phyloP scores from a whole-genome alignment of 2,329 filamentous ascomycete species.

The Bipolaris cookei region DNA sequence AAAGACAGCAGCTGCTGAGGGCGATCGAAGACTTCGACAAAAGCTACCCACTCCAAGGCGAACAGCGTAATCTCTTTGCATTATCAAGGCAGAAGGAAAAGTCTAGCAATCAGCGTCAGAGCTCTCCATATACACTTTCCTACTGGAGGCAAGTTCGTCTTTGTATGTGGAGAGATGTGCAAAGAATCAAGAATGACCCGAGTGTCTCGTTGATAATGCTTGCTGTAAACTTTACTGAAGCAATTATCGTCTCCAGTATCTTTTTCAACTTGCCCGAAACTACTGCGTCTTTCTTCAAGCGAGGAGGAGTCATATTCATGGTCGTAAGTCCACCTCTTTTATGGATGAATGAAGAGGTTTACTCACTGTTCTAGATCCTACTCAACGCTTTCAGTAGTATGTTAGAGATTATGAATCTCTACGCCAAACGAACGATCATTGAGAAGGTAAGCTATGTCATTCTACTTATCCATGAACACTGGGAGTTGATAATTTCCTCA shows the following conservation, averaged over 20 bases:
- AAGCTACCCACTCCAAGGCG: slow-evolving; percentile 51
- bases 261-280: slow-evolving; percentile 70
- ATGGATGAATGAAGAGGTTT: neutral
- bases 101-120: slow-evolving; percentile 56
- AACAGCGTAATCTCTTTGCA: slow-evolving; percentile 43
- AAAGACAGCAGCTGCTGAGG: slow-evolving; percentile 46
- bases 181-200: slow-evolving; percentile 28
- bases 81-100: slow-evolving; percentile 54
- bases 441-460: slow-evolving; percentile 58
- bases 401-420: slow-evolving; percentile 68
- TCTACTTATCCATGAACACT: neutral
- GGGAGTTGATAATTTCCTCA: slow-evolving; percentile 44
- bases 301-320: slow-evolving; percentile 75
- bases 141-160: slow-evolving; percentile 27
- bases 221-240: slow-evolving; percentile 73
- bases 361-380: slow-evolving; percentile 49
- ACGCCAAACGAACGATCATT: slow-evolving; percentile 83
- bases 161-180: slow-evolving; percentile 9
- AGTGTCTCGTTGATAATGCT: slow-evolving; percentile 67
- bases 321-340: slow-evolving; percentile 58
- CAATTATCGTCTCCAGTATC: slow-evolving; percentile 76
- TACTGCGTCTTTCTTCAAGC: slow-evolving; percentile 60
- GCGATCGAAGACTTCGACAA: slow-evolving; percentile 57
- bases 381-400: slow-evolving; percentile 73
- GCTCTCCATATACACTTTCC: slow-evolving; percentile 61